Percentiles rank a stretch among this genome's conserved stretches.
phyloP scores from a whole-genome alignment of 345 rosid genomes.

The Eucalyptus fibrosa region DNA sequence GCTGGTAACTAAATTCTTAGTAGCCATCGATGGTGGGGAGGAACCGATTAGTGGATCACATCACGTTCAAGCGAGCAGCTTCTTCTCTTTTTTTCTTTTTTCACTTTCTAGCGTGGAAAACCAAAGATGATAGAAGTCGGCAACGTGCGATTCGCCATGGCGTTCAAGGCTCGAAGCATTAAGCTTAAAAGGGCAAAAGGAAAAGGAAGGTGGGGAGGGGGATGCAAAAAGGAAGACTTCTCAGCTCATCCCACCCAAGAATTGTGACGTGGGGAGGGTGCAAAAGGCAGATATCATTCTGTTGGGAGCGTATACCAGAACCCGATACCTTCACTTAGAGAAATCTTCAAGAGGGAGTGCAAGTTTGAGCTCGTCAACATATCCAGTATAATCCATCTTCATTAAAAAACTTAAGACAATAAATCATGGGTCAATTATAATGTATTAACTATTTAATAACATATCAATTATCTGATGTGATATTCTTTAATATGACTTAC shows the following conservation, averaged over 20 bases:
- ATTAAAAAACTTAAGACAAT: accelerated
- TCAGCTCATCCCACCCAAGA: neutral
- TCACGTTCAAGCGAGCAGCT: neutral
- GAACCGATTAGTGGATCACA: neutral
- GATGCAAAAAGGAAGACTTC: neutral
- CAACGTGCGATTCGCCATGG: neutral
- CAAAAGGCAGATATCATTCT: neutral
- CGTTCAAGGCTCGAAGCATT: neutral
- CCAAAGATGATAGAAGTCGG: neutral
- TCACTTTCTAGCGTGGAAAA: neutral
- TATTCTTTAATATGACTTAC: too few species aligned
- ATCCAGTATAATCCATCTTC: accelerated
- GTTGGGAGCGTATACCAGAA: too few species aligned
- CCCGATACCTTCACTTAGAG: accelerated
- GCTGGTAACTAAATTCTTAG: neutral
- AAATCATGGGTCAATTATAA: accelerated
- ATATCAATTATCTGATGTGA: too few species aligned
- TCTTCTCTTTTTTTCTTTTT: too few species aligned
- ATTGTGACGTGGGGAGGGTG: neutral
- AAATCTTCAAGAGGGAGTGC: accelerated
- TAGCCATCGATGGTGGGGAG: neutral
- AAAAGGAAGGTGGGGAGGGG: neutral
- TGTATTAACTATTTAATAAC: too few species aligned
- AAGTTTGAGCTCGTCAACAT: too few species aligned
- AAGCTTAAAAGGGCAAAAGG: neutral